These are phyloP conservation scores for Zizania latifolia DNA, from an alignment of 176 grass and related monocot genomes.

Conservation along the genomic window DNA sequence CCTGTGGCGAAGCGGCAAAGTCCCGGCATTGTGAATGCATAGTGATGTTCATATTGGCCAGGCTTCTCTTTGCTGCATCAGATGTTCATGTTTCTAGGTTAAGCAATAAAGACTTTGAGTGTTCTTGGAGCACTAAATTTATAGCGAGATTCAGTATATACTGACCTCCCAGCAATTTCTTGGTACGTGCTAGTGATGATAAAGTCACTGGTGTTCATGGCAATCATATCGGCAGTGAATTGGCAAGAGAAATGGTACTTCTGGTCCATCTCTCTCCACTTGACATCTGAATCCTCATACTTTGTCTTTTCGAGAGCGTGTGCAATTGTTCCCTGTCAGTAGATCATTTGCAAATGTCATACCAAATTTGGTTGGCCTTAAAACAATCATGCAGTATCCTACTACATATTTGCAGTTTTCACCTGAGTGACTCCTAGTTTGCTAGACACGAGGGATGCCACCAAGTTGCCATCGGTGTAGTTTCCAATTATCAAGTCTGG, in stretches of 20 bases:
- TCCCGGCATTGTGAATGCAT: slow-evolving; percentile 82
- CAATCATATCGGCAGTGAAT: slow-evolving; percentile 95
- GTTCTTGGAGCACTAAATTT: not conserved
- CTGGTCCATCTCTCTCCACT: slow-evolving; percentile 80
- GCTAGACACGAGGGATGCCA: slow-evolving; percentile 73
- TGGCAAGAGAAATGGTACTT: slow-evolving; percentile 99
- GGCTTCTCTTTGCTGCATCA: slow-evolving; percentile 78
- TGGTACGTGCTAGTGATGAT: slow-evolving; percentile 97
- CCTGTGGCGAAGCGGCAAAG: slow-evolving; percentile 77
- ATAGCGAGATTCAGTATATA: not conserved
- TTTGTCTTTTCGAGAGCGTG: slow-evolving; percentile 98
- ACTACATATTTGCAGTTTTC: no score
- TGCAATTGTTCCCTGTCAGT: slow-evolving; percentile 72
- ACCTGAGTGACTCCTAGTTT: slow-evolving; percentile 95
- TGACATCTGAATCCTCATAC: slow-evolving; percentile 85
- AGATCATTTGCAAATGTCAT: slow-evolving; percentile 6
- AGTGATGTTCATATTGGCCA: slow-evolving; percentile 87
- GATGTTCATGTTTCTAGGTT: not conserved
- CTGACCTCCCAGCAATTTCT: slow-evolving; percentile 90
- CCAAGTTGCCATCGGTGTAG: slow-evolving; percentile 92
- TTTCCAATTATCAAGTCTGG: slow-evolving; percentile 96
- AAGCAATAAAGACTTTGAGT: not conserved
- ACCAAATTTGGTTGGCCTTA: not conserved
- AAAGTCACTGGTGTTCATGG: slow-evolving; percentile 90
- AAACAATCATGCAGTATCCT: not conserved